These are phyloP conservation scores for Aureobasidium sp. DNA, from an alignment of 2,329 filamentous ascomycete species.

Conservation along the genomic window DNA sequence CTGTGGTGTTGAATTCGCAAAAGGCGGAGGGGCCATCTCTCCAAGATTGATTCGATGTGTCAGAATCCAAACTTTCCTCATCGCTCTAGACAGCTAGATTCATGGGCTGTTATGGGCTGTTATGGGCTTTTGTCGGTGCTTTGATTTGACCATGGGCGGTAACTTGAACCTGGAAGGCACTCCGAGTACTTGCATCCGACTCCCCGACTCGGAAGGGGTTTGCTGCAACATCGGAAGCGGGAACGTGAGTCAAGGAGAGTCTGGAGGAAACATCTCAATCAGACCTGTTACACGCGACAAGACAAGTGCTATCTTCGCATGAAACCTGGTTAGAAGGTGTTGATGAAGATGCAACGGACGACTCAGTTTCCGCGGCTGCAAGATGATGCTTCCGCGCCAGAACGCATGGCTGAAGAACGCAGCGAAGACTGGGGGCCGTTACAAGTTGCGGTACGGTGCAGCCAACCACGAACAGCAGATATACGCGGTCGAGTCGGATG, in stretches of 20 bases:
- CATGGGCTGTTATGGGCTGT: neutral
- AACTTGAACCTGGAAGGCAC: neutral
- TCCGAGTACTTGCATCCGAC: neutral
- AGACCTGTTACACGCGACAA: slow-evolving; percentile 3
- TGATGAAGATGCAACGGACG: neutral
- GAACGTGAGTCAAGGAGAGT: neutral
- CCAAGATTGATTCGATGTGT: slow-evolving; percentile 9
- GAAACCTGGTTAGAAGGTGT: slow-evolving; percentile 1
- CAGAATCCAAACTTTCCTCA: slow-evolving; percentile 2
- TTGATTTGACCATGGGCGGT: slow-evolving; percentile 4
- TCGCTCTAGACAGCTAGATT: slow-evolving; percentile 7
- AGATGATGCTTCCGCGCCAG: slow-evolving; percentile 6
- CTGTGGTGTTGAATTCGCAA: slow-evolving; percentile 5
- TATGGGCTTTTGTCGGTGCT: slow-evolving; percentile 15
- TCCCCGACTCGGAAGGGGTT: neutral
- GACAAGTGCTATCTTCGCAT: neutral
- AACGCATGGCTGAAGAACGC: slow-evolving; percentile 1
- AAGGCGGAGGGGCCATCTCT: slow-evolving; percentile 1
- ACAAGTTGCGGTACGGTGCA: slow-evolving; percentile 5
- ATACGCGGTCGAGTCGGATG: slow-evolving; percentile 11
- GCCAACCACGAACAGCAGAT: slow-evolving; percentile 8
- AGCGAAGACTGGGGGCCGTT: slow-evolving; percentile 12
- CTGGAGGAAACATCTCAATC: neutral
- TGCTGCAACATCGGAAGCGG: slow-evolving; percentile 5
- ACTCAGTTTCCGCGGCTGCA: slow-evolving; percentile 7